Evolutionary conservation across 164 flowering plant genomes (phyloP), one percentile per base, ranked within the genome.

Genomic region (Saururus chinensis): DNA sequence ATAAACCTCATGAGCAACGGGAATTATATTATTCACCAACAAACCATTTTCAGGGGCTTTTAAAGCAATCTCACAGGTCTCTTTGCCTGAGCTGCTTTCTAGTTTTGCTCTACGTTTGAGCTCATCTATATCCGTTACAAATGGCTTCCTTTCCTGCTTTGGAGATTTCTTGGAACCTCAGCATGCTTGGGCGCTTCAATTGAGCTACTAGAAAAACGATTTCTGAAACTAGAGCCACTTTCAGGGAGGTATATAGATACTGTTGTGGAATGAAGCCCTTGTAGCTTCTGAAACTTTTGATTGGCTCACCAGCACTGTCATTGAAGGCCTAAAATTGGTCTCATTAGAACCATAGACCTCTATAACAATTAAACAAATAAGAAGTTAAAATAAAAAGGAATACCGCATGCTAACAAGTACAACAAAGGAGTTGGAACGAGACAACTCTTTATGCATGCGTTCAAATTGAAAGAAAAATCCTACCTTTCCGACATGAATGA

Each of bases 11-110:
- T 68, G 80, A 58, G 92, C 86, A 72, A 82, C 73, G 13, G 88
- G 81, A 57, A 86, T 61, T 63, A 82, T 66, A 48, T 66, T 67
- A 62, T 82, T 74, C 40, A 86, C 80, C 75, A 83, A 66, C 45
- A 83, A 65, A 9, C 92, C 92, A 75, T 86, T 86, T 57, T 83
- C 83, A 9, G 91, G 86, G 57, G 87, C 76, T 23, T 23, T 57
- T 56, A 80, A 51, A 56, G 37, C 17, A 30, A 70, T 59, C 71
- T 86, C 86, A 1, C n/a, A 66, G 9, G 66, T 80, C 53, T 68
- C 70, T 40, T 69, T n/a, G 69, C 65, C 75, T 76, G 64, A 73
- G 68, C 59, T 68, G 56, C 60, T 58, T 80, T 66, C 79, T 64
- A 60, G 37, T 68, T 84, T 82, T 9, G 79, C 83, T 65, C 62